Evolutionary conservation across 1,284 basidiomycete genomes (phyloP).

Genomic region (Malassezia globosa): DNA sequence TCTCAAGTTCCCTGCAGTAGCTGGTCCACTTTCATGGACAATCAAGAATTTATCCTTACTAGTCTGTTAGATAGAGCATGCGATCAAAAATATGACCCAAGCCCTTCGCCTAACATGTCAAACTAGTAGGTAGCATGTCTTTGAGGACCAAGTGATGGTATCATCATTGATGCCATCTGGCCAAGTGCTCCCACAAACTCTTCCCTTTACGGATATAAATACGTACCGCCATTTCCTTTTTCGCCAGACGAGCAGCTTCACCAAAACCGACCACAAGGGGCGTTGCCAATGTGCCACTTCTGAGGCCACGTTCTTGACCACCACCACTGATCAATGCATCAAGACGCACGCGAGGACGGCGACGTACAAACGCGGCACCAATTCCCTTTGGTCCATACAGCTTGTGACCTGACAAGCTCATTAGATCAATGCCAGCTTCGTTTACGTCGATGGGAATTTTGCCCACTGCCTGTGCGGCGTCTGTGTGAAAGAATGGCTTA

Average conservation of each 20-base stretch:
- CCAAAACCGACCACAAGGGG: constrained; percentile 82
- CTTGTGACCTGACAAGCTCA: constrained; percentile 96
- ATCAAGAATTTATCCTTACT: too few relatives aligned
- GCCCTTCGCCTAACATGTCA: too few relatives aligned
- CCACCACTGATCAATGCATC: constrained; percentile 93
- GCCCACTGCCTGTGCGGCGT: constrained; percentile 89
- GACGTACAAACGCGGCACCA: constrained; percentile 84
- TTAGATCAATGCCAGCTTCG: constrained; percentile 84
- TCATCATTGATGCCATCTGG: constrained; percentile 12
- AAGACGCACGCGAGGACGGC: constrained; percentile 80
- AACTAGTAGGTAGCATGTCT: constrained; percentile 13
- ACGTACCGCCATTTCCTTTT: constrained; percentile 71
- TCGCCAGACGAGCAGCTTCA: constrained; percentile 84
- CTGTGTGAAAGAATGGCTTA: constrained; percentile 82
- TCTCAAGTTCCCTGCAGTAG: constrained; percentile 82
- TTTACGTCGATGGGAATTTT: constrained; percentile 62
- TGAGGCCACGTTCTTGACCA: constrained; percentile 88
- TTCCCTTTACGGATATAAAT: not conserved
- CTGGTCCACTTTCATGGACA: constrained; percentile 50
- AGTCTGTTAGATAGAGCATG: not conserved
- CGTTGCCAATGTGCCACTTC: constrained; percentile 87
- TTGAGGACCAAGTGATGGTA: constrained; percentile 1
- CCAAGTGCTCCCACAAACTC: not conserved
- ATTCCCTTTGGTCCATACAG: constrained; percentile 96
- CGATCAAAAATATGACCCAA: too few relatives aligned